Evolutionary conservation across 129 eudicot species (phyloP).

Genomic region (Ambrosia artemisiifolia): DNA sequence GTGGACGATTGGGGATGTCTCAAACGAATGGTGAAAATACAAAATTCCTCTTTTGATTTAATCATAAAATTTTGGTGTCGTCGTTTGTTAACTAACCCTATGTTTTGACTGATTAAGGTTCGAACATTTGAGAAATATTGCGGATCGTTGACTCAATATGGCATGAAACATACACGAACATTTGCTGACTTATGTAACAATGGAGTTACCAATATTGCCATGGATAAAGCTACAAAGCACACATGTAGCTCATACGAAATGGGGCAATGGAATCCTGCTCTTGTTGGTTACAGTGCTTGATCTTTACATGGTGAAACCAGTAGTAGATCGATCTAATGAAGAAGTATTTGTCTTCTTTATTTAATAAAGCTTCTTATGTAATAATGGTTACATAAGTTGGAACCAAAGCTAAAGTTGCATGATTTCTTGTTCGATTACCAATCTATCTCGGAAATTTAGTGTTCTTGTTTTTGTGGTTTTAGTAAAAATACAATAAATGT

Average conservation of each 20-base stretch:
- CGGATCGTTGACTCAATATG: conserved; percentile 69
- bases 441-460: background rate
- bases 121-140: conserved; percentile 37
- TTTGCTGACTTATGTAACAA: conserved; percentile 71
- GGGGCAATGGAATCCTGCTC: conserved; percentile 32
- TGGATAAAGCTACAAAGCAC: conserved; percentile 49
- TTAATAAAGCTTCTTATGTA: background rate
- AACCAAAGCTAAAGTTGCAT: background rate
- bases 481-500: too few species aligned
- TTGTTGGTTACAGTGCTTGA: conserved; percentile 34
- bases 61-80: background rate
- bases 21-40: conserved; percentile 16
- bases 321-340: background rate
- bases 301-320: background rate
- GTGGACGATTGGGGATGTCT: conserved; percentile 39
- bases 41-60: background rate
- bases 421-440: background rate
- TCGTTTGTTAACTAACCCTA: background rate
- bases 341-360: background rate
- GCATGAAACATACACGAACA: conserved; percentile 68
- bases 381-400: background rate
- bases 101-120: conserved; percentile 37
- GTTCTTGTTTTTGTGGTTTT: too few species aligned
- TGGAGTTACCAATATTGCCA: conserved; percentile 26
- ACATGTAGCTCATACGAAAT: conserved; percentile 35